Percentiles rank a stretch among this genome's conserved stretches.
These are phyloP conservation scores for Macadamia integrifolia DNA, from an alignment of 164 flowering plant genomes.

Conservation along the genomic window DNA sequence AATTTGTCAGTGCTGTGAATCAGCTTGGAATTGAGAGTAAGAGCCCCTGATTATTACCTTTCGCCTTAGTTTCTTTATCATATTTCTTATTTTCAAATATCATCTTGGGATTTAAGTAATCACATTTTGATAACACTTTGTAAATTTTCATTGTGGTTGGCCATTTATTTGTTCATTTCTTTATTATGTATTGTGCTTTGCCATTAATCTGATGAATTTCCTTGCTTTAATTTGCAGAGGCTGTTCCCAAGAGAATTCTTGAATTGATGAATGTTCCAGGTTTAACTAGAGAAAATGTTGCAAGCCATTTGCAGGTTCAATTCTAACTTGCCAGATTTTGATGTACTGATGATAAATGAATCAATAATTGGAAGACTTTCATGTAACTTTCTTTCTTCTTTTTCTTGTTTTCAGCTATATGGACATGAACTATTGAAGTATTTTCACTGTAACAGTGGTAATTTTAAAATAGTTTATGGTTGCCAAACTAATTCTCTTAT, in stretches of 20 bases:
- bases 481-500: too few relatives aligned
- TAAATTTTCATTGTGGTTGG: too few relatives aligned
- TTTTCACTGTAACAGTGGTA: too few relatives aligned
- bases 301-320: conserved; percentile 90
- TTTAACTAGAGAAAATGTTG: conserved; percentile 86
- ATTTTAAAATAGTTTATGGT: too few relatives aligned
- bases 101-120: too few relatives aligned
- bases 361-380: too few relatives aligned
- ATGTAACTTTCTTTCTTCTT: too few relatives aligned
- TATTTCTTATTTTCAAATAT: background rate
- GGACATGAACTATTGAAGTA: too few relatives aligned
- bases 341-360: background rate
- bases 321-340: conserved; percentile 1
- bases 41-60: conserved; percentile 19
- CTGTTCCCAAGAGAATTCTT: conserved; percentile 89
- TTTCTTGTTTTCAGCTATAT: too few relatives aligned
- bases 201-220: background rate
- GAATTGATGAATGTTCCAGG: conserved; percentile 93
- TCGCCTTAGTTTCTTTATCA: background rate
- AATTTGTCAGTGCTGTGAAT: conserved; percentile 83
- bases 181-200: too few relatives aligned
- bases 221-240: conserved; percentile 56
- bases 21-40: conserved; percentile 92
- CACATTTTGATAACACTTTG: too few relatives aligned
- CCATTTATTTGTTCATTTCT: too few relatives aligned